These are phyloP conservation scores for Begonia peltatifolia DNA, from an alignment of 306 rosid genomes.

Conservation along the genomic window DNA sequence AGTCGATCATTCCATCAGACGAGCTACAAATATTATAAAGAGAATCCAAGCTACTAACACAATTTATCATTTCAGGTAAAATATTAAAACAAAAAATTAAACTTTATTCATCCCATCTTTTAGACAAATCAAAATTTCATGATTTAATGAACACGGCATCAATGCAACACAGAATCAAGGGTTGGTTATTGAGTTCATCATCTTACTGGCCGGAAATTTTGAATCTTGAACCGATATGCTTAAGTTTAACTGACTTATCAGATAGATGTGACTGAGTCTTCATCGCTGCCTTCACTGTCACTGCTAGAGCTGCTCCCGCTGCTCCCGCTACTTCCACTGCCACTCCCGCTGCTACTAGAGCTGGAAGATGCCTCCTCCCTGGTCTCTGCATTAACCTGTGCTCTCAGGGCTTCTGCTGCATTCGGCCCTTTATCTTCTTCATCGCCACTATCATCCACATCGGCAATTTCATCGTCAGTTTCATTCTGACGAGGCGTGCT, in stretches of 20 bases:
- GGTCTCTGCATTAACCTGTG: constrained; percentile 68
- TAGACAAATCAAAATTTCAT: too few relatives aligned
- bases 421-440: constrained; percentile 77
- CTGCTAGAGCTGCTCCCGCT: constrained; percentile 56
- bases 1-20: too few relatives aligned
- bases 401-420: constrained; percentile 77
- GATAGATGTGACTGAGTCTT: constrained; percentile 66
- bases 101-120: too few relatives aligned
- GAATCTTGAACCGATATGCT: too few relatives aligned
- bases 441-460: constrained; percentile 78
- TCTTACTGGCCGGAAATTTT: too few relatives aligned
- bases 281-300: constrained; percentile 72
- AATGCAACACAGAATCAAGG: too few relatives aligned
- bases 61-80: too few relatives aligned
- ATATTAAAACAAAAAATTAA: too few relatives aligned
- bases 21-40: too few relatives aligned
- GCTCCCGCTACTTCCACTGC: constrained; percentile 42
- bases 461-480: constrained; percentile 77
- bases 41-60: too few relatives aligned
- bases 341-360: constrained; percentile 71
- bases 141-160: too few relatives aligned
- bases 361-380: constrained; percentile 42
- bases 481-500: constrained; percentile 34
- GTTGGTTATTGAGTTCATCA: too few relatives aligned
- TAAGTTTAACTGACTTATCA: constrained; percentile 8